Evolutionary conservation across 1,139 yeast species (phyloP), one percentile per base, ranked within the genome.

Genomic region (Kurtzmaniella quercitrusa): DNA sequence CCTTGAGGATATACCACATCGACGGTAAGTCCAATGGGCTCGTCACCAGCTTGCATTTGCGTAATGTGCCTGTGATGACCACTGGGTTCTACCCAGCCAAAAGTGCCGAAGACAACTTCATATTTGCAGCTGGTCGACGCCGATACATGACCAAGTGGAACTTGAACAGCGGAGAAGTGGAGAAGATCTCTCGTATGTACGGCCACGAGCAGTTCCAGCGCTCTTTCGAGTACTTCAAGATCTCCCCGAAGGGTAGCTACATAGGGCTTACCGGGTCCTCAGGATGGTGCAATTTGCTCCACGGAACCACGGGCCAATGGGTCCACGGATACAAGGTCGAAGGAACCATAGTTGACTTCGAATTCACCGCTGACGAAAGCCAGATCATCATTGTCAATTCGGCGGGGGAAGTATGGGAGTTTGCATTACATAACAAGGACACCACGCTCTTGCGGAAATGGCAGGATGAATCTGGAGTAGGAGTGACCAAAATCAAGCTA

Each of bases 341-440:
- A 61, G 96, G 96, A 3, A 81, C 83, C 1, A 65, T 82, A 27
- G 77, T 85, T 34, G 98, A 93, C 61, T 80, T 91, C 56, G 94
- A 82, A 40, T 87, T 91, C 75, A 57, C 77, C 29, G 54, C 53
- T 23, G 83, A 84, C 44, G 83, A 81, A 46, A 62, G 73, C 1
- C 59, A 73, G 16, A 60, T 87, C 19, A 64, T 86, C 14, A 81
- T 87, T 21, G 79, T 83, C 17, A 91, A 86, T 57, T 73, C 82
- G 1, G 76, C 79, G n/a, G 98, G 98, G 37, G 95, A 89, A 49
- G 78, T 93, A 2, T 91, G 96, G 95, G 96, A 90, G 55, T 94
- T 88, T 68, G 79, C 78, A 49, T 63, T 85, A 45, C 65, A 63
- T 3, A 19, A 34, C 29, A 10, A 41, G 36, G 37, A 19, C 14